Percentiles rank a stretch among this genome's conserved stretches.
phyloP scores from a whole-genome alignment of 2,329 filamentous ascomycete genomes.

The Cordyceps pruinosa region DNA sequence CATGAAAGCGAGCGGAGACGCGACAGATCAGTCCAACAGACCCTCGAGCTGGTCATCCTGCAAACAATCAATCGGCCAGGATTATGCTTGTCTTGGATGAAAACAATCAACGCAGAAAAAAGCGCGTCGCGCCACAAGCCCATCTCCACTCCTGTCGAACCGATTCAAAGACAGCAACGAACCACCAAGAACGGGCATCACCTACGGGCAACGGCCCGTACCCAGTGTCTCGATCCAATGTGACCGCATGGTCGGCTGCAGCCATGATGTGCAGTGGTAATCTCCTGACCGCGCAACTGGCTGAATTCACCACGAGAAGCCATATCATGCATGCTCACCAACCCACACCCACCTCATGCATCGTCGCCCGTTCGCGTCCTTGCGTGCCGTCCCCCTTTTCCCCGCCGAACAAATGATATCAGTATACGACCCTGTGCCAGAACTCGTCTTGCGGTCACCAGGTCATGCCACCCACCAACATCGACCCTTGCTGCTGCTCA shows the following conservation, averaged over 20 bases:
- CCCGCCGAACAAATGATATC: not conserved
- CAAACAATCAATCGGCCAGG: too few species aligned
- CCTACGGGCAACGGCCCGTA: not conserved
- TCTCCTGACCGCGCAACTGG: not conserved
- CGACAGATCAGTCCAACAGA: too few species aligned
- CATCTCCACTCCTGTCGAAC: not conserved
- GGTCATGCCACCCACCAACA: slow-evolving; percentile 1
- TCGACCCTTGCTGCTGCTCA: not conserved
- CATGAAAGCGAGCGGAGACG: not conserved
- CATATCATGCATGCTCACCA: not conserved
- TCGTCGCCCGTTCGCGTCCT: not conserved
- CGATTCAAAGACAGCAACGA: too few species aligned
- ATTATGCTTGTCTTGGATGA: too few species aligned
- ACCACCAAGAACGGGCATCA: not conserved
- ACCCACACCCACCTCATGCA: not conserved
- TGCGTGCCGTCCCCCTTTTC: not conserved
- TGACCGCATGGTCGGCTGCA: not conserved
- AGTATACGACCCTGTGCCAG: not conserved
- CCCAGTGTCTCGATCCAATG: not conserved
- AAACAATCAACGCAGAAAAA: not conserved
- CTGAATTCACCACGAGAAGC: too few species aligned
- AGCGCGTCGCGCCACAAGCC: not conserved
- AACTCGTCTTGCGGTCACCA: not conserved
- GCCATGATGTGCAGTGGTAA: not conserved
- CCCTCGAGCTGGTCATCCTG: too few species aligned